A percentile compares a stretch with the other conserved stretches of the same genome.
Evolutionary conservation across 306 rosid genomes (phyloP).

Genomic region (Argentina anserina): DNA sequence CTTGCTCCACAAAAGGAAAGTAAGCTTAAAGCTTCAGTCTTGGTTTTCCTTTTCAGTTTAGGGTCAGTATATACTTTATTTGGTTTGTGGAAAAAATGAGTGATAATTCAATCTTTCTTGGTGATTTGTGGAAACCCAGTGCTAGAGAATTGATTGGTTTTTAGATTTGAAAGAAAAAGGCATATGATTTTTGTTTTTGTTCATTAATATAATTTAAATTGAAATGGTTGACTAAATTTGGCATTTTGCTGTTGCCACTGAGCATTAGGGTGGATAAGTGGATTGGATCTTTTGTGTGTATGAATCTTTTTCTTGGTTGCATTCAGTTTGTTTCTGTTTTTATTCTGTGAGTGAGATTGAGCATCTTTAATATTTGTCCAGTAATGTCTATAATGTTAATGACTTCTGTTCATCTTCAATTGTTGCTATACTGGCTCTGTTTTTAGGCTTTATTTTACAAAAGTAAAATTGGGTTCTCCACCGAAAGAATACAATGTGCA

Average conservation of each 20-base stretch:
- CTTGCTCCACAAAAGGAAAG: constrained; percentile 3
- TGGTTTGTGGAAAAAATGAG: neutral
- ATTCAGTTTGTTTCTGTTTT: constrained; percentile 7
- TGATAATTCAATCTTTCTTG: neutral
- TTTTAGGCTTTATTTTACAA: constrained; percentile 76
- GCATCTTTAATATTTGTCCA: neutral
- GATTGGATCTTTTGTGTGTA: constrained; percentile 24
- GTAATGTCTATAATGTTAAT: neutral
- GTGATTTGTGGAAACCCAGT: neutral
- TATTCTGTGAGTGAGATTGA: neutral
- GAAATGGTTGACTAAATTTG: constrained; percentile 19
- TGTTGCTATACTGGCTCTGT: constrained; percentile 31
- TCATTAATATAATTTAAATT: neutral
- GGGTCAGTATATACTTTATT: neutral
- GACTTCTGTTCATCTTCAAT: constrained; percentile 6
- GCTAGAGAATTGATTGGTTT: constrained; percentile 9
- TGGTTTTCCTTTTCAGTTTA: neutral
- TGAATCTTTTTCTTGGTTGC: constrained; percentile 20
- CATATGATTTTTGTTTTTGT: neutral
- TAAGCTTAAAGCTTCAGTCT: neutral
- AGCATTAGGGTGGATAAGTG: constrained; percentile 12
- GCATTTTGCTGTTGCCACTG: constrained; percentile 18
- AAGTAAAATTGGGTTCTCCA: constrained; percentile 88
- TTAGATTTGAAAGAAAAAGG: neutral
- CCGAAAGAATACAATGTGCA: constrained; percentile 85